Evolutionary conservation across 1,284 basidiomycete genomes (phyloP).

Genomic region (Trametes versicolor): DNA sequence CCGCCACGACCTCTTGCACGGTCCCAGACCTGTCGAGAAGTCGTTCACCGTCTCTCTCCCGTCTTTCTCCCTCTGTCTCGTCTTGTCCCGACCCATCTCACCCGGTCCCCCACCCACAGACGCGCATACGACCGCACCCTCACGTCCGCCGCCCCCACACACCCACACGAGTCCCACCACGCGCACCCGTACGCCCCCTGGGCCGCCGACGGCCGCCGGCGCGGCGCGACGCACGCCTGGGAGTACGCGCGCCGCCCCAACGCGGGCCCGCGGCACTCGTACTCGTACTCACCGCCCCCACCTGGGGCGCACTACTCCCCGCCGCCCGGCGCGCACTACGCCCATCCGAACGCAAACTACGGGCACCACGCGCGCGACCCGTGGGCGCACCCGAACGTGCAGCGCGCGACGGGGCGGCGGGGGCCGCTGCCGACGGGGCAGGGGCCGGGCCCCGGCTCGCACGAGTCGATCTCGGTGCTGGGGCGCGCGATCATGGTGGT

Average conservation of each 20-base stretch:
- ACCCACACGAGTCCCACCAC: slow-evolving; percentile 31
- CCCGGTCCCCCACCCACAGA: slow-evolving; percentile 31
- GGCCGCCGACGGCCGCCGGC: slow-evolving; percentile 42
- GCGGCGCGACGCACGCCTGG: slow-evolving; percentile 54
- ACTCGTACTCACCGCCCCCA: slow-evolving; percentile 27
- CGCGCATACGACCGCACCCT: slow-evolving; percentile 50
- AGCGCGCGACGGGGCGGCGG: slow-evolving; percentile 42
- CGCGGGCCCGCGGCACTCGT: slow-evolving; percentile 17
- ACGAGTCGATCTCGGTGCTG: slow-evolving; percentile 42
- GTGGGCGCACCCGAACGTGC: slow-evolving; percentile 43
- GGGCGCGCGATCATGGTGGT: slow-evolving; percentile 46
- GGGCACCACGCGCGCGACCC: slow-evolving; percentile 39
- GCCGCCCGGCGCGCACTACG: slow-evolving; percentile 19
- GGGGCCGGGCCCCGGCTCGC: slow-evolving; percentile 33
- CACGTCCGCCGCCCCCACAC: slow-evolving; percentile 7
- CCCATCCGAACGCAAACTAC: slow-evolving; percentile 9
- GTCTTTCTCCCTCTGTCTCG: background rate
- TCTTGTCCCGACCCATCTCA: background rate
- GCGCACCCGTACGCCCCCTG: slow-evolving; percentile 31
- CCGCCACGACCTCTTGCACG: too few relatives aligned
- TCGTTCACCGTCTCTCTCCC: background rate
- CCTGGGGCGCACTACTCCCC: slow-evolving; percentile 31
- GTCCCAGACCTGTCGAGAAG: too few relatives aligned
- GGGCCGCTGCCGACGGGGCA: slow-evolving; percentile 31
- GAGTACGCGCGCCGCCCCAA: slow-evolving; percentile 43